These are phyloP conservation scores for Penicillium tannophilum DNA, from an alignment of 495 filamentous ascomycete species.

Conservation along the genomic window DNA sequence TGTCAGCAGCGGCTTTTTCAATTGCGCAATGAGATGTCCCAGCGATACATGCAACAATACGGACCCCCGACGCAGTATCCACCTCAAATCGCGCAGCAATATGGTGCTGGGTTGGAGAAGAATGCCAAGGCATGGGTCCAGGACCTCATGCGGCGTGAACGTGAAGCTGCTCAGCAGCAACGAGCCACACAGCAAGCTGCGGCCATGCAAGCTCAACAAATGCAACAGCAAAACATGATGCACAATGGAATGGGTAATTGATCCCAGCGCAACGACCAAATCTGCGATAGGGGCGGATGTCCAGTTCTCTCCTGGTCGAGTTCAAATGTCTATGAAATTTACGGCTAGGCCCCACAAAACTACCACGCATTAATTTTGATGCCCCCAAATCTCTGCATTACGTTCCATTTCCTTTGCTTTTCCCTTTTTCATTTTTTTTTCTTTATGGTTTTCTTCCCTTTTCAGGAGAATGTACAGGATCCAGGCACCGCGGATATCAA, in stretches of 20 bases:
- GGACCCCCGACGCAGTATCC: constrained; percentile 47
- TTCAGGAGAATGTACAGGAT: constrained; percentile 25
- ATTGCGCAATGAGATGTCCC: constrained; percentile 44
- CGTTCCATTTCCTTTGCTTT: background rate
- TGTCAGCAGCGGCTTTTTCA: constrained; percentile 42
- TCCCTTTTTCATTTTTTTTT: background rate
- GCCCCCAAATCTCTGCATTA: background rate
- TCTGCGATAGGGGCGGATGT: background rate
- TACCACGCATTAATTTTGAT: background rate
- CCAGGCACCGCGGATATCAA: constrained; percentile 25
- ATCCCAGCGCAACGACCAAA: background rate
- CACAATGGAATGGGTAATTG: constrained; percentile 48
- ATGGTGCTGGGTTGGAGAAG: constrained; percentile 37
- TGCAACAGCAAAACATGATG: constrained; percentile 52
- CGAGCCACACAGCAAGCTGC: constrained; percentile 29
- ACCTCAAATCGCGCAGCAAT: constrained; percentile 45
- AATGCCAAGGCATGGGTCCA: constrained; percentile 46
- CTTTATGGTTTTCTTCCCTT: background rate
- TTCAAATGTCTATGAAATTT: constrained; percentile 2
- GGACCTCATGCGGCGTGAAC: constrained; percentile 49
- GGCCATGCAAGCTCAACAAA: constrained; percentile 44
- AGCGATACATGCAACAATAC: constrained; percentile 41
- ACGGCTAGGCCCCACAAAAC: background rate
- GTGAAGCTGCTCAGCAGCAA: constrained; percentile 40
- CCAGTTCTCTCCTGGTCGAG: background rate